These are phyloP conservation scores for Quercus mongolica DNA, from an alignment of 306 rosid species.

Conservation along the genomic window DNA sequence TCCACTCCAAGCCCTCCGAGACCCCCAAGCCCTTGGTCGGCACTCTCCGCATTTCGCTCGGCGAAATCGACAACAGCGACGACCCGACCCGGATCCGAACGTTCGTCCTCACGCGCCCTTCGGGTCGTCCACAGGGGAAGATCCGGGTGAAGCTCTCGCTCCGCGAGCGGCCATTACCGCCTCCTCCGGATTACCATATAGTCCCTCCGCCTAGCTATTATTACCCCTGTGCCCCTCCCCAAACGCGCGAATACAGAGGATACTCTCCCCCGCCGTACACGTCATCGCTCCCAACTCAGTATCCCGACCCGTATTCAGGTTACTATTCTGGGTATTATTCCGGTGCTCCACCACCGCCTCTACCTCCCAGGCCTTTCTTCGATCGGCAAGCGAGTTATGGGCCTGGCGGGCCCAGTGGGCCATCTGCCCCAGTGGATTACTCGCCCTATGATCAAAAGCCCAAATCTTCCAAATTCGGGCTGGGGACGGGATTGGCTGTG, in stretches of 20 bases:
- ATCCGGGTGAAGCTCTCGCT: conserved; percentile 64
- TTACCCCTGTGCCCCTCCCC: conserved; percentile 34
- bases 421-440: conserved; percentile 72
- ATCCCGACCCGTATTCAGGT: conserved; percentile 43
- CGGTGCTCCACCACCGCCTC: conserved; percentile 58
- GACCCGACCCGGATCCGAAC: conserved; percentile 44
- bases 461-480: conserved; percentile 47
- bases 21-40: conserved; percentile 83
- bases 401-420: conserved; percentile 39
- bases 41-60: conserved; percentile 56
- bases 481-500: conserved; percentile 66
- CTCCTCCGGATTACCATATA: conserved; percentile 37
- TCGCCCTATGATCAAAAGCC: conserved; percentile 58
- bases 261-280: conserved; percentile 44
- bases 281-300: conserved; percentile 18
- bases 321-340: conserved; percentile 60
- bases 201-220: conserved; percentile 37
- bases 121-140: conserved; percentile 86
- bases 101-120: conserved; percentile 61
- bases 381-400: conserved; percentile 46
- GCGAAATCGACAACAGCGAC: conserved; percentile 40
- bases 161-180: conserved; percentile 54
- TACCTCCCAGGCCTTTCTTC: conserved; percentile 61
- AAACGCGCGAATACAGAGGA: conserved; percentile 52
- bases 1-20: conserved; percentile 88